A percentile compares a stretch with the other conserved stretches of the same genome.
Conservation (phyloP, 148 eudicot genomes). For the Fagopyrum tataricum region DNA sequence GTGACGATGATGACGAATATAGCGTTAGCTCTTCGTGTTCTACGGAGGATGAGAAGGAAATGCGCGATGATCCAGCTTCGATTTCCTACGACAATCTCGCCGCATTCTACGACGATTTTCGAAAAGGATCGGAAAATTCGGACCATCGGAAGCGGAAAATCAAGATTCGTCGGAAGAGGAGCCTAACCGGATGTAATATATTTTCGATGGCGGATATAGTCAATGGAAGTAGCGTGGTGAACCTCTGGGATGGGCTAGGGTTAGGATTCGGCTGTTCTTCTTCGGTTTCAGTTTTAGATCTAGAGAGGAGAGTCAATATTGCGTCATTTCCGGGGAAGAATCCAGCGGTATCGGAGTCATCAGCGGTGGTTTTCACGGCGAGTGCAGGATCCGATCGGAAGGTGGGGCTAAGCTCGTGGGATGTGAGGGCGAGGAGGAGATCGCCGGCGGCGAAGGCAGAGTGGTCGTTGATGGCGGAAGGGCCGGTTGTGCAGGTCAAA, state of each 20-base stretch:
- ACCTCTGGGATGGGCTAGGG: conserved; percentile 56
- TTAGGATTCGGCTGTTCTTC: conserved; percentile 30
- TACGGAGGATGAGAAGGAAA: not conserved
- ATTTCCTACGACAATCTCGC: conserved; percentile 14
- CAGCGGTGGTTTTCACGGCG: conserved; percentile 27
- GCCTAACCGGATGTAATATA: conserved; percentile 15
- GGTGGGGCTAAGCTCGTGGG: conserved; percentile 33
- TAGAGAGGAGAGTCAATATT: conserved; percentile 12
- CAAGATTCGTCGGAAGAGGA: conserved; percentile 24
- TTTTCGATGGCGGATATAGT: conserved; percentile 44
- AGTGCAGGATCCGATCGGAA: conserved; percentile 19
- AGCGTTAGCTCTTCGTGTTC: conserved; percentile 5
- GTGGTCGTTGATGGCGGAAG: conserved; percentile 31
- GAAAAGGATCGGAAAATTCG: conserved; percentile 26
- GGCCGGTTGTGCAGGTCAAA: conserved; percentile 14
- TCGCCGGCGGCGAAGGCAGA: conserved; percentile 24
- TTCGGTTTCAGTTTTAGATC: conserved; percentile 37
- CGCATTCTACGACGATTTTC: conserved; percentile 25
- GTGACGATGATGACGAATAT: conserved; percentile 18
- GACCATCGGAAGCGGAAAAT: conserved; percentile 22
- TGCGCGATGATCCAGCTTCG: conserved; percentile 22
- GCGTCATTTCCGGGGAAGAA: conserved; percentile 25
- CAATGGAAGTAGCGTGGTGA: conserved; percentile 54
- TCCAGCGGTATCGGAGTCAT: conserved; percentile 24
- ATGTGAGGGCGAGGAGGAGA: conserved; percentile 18